Conservation (phyloP, 2,329 filamentous ascomycete genomes). For the Colletotrichum tropicicola region DNA sequence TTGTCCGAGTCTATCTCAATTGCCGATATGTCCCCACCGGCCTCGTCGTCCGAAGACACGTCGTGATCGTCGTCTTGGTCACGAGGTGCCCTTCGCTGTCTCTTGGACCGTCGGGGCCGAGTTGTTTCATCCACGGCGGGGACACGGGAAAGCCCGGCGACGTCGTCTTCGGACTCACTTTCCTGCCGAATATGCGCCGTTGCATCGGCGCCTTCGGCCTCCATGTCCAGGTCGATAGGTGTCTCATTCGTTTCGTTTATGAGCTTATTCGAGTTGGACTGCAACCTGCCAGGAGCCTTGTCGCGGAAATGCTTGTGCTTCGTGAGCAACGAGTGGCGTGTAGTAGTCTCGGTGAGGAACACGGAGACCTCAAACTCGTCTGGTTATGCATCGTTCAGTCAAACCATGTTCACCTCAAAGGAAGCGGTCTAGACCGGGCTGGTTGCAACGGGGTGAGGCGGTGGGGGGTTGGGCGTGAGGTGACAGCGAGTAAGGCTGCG, state of each 20-base stretch:
- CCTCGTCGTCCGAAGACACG: constrained; percentile 39
- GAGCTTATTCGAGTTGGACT: constrained; percentile 70
- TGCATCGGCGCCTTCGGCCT: constrained; percentile 43
- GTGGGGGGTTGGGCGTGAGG: background rate
- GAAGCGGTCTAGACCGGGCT: background rate
- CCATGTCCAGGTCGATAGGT: constrained; percentile 60
- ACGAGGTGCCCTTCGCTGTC: constrained; percentile 38
- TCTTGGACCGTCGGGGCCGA: constrained; percentile 32
- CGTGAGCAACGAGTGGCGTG: constrained; percentile 84
- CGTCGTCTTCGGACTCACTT: constrained; percentile 65
- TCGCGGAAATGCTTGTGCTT: constrained; percentile 84
- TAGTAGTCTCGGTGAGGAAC: constrained; percentile 87
- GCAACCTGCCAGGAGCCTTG: constrained; percentile 59
- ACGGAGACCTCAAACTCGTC: constrained; percentile 97
- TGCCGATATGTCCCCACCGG: constrained; percentile 40
- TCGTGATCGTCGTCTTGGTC: constrained; percentile 40
- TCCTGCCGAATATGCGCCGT: constrained; percentile 60
- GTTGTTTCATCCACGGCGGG: constrained; percentile 49
- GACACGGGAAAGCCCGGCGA: constrained; percentile 63
- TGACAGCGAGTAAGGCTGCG: background rate
- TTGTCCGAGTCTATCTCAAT: constrained; percentile 49
- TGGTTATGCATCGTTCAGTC: constrained; percentile 43
- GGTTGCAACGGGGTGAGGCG: constrained; percentile 28
- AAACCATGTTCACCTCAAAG: background rate
- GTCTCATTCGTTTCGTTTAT: constrained; percentile 63